Conservation (phyloP, 805 yeast species). For the Candida easanensis region DNA sequence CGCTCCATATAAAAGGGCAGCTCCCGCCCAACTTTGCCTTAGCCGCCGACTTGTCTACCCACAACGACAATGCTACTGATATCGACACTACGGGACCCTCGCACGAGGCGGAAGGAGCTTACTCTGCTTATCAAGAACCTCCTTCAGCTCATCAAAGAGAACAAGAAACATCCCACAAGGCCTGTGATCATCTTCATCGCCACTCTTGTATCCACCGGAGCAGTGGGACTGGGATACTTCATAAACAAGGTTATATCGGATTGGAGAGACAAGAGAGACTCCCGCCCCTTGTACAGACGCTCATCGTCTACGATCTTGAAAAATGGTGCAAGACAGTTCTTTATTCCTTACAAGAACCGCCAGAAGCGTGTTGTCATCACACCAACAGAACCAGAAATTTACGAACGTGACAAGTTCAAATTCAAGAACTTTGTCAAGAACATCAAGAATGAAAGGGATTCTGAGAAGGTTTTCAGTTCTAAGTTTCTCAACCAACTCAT, state of each 20-base stretch:
- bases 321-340: constrained; percentile 30
- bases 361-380: constrained; percentile 27
- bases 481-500: constrained; percentile 68
- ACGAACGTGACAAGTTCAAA: constrained; percentile 27
- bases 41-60: background rate
- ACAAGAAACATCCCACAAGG: constrained; percentile 26
- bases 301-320: constrained; percentile 28
- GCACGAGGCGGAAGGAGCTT: constrained; percentile 21
- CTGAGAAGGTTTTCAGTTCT: constrained; percentile 43
- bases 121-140: constrained; percentile 21
- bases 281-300: constrained; percentile 27
- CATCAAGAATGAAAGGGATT: constrained; percentile 21
- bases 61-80: background rate
- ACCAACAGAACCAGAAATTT: constrained; percentile 29
- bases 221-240: constrained; percentile 19
- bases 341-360: constrained; percentile 28
- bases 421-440: constrained; percentile 28
- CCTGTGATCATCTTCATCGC: constrained; percentile 28
- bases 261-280: constrained; percentile 27
- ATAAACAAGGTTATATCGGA: constrained; percentile 27
- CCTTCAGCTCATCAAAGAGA: constrained; percentile 26
- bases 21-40: background rate
- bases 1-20: background rate
- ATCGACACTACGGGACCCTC: constrained; percentile 16
- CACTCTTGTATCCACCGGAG: constrained; percentile 24